Percentiles rank a stretch among this genome's conserved stretches.
Evolutionary conservation across 2,329 filamentous ascomycete species (phyloP).

Genomic region (Colletotrichum lini): DNA sequence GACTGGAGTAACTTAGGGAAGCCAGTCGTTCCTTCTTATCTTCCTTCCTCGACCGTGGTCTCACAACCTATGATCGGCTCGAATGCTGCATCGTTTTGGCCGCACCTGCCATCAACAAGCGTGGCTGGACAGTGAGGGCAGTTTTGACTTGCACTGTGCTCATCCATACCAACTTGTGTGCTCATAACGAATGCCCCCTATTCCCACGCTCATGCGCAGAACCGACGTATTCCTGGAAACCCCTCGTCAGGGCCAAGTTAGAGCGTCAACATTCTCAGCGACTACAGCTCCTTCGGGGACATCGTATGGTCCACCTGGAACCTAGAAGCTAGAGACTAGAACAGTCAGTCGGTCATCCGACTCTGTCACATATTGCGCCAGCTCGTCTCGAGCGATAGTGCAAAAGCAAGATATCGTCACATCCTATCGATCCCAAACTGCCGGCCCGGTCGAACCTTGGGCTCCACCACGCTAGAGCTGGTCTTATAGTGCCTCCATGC

Average conservation of each 20-base stretch:
- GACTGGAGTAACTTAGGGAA: not conserved
- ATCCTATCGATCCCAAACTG: slow-evolving; percentile 43
- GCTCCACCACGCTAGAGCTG: slow-evolving; percentile 38
- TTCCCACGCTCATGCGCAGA: slow-evolving; percentile 17
- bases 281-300: slow-evolving; percentile 1
- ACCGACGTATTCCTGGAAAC: slow-evolving; percentile 4
- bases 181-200: not conserved
- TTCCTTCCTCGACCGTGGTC: not conserved
- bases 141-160: not conserved
- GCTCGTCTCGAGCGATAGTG: slow-evolving; percentile 37
- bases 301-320: slow-evolving; percentile 25
- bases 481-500: slow-evolving; percentile 33
- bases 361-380: slow-evolving; percentile 41
- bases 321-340: not conserved
- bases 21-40: not conserved
- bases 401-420: slow-evolving; percentile 43
- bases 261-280: not conserved
- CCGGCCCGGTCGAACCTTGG: slow-evolving; percentile 33
- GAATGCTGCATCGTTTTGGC: not conserved
- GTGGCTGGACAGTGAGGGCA: not conserved
- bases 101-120: not conserved
- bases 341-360: slow-evolving; percentile 11
- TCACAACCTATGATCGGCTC: not conserved
- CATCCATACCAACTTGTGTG: not conserved
- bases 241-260: not conserved